Evolutionary conservation across 1,139 yeast genomes (phyloP).

Genomic region (Magnusiomyces suaveolens): DNA sequence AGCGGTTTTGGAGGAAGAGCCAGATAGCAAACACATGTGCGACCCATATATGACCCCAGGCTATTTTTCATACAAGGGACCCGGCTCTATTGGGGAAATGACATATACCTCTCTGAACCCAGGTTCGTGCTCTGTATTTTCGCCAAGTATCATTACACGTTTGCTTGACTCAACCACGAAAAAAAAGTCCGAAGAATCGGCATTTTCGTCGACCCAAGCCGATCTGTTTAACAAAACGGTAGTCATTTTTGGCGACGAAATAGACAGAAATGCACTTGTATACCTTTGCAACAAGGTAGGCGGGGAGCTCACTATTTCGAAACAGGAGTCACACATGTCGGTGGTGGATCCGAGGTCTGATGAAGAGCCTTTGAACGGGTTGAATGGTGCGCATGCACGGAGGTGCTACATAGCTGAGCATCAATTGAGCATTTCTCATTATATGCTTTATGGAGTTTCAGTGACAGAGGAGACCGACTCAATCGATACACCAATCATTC

Average conservation of each 20-base stretch:
- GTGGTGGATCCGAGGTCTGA: no score
- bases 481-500: no score
- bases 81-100: background rate
- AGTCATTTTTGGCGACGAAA: conserved; percentile 7
- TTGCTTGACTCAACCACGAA: conserved; percentile 3
- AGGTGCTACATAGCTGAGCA: background rate
- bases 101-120: conserved; percentile 5
- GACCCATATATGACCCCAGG: conserved; percentile 15
- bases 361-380: background rate
- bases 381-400: background rate
- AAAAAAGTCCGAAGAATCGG: background rate
- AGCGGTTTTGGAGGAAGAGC: background rate
- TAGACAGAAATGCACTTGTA: background rate
- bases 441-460: background rate
- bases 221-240: conserved; percentile 14
- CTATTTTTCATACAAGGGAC: conserved; percentile 8
- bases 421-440: background rate
- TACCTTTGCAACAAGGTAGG: background rate
- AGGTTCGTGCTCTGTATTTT: conserved; percentile 12
- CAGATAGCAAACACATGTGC: conserved; percentile 4
- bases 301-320: background rate
- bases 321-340: background rate
- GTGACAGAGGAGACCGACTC: background rate
- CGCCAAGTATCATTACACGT: conserved; percentile 8
- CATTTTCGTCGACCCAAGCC: conserved; percentile 1